A percentile compares a stretch with the other conserved stretches of the same genome.
Conservation (phyloP, 257 asterid genomes). For the Rubia yunnanensis region DNA sequence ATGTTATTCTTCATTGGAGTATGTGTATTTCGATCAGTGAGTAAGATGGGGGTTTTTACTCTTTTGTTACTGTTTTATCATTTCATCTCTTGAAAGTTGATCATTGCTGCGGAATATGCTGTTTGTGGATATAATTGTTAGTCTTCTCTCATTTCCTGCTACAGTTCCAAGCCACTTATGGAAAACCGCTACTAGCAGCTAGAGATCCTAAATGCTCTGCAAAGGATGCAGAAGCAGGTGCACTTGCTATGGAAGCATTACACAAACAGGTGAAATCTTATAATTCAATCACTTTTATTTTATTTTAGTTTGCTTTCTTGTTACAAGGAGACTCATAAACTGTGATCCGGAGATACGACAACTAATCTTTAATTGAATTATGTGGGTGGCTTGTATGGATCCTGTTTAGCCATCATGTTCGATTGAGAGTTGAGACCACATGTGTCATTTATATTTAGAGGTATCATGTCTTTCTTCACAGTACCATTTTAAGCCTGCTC, state of each 20-base stretch:
- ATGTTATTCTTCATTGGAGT: neutral
- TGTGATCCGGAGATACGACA: neutral
- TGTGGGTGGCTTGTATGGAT: neutral
- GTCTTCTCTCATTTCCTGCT: slow-evolving; percentile 14
- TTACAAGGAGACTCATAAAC: neutral
- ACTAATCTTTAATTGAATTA: no score
- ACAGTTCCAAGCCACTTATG: slow-evolving; percentile 95
- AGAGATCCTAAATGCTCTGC: slow-evolving; percentile 97
- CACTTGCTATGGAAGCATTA: slow-evolving; percentile 98
- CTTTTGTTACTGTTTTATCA: neutral
- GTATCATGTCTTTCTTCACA: no score
- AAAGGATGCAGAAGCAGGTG: slow-evolving; percentile 96
- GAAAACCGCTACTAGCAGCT: slow-evolving; percentile 88
- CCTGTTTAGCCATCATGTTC: neutral
- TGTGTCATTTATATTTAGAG: neutral
- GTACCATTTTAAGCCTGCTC: no score
- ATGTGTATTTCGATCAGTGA: neutral
- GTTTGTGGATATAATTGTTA: neutral
- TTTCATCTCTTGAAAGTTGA: neutral
- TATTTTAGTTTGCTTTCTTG: neutral
- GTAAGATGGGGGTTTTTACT: neutral
- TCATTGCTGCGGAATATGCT: neutral
- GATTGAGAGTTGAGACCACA: neutral
- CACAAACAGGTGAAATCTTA: slow-evolving; percentile 74
- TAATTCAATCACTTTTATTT: neutral